Percentiles rank a stretch among this genome's conserved stretches.
These are phyloP conservation scores for Pelagomonas calceolata DNA, from an alignment of 108 stramenopile species.

Conservation along the genomic window DNA sequence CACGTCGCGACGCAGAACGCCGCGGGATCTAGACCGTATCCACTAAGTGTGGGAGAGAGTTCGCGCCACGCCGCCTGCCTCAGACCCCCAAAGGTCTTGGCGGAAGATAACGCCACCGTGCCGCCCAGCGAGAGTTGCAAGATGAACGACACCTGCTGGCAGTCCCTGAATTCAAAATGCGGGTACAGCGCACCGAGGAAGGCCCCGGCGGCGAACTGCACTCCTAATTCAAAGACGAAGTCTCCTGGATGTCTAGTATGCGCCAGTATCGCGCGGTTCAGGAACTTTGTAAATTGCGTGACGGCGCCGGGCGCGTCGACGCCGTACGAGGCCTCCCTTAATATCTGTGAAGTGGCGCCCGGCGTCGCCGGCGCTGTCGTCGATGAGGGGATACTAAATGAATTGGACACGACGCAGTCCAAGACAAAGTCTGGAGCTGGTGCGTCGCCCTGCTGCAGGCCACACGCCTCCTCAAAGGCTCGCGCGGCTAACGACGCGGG, in stretches of 20 bases:
- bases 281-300: not conserved
- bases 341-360: not conserved
- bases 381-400: not conserved
- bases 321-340: too few species aligned
- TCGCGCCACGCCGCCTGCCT: not conserved
- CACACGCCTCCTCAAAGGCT: not conserved
- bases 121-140: not conserved
- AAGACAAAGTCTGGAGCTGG: not conserved
- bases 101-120: not conserved
- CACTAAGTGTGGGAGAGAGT: not conserved
- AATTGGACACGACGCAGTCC: not conserved
- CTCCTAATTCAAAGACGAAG: not conserved
- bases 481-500: not conserved
- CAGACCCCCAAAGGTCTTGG: not conserved
- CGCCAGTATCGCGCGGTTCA: not conserved
- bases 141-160: not conserved
- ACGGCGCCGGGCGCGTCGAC: not conserved
- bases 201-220: not conserved
- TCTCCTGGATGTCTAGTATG: not conserved
- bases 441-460: not conserved
- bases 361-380: not conserved
- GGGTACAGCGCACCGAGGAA: not conserved
- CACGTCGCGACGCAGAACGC: not conserved
- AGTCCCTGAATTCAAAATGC: not conserved
- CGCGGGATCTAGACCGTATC: not conserved